Conservation (phyloP, 495 filamentous ascomycete genomes). For the Penicillium cosmopolitanum region DNA sequence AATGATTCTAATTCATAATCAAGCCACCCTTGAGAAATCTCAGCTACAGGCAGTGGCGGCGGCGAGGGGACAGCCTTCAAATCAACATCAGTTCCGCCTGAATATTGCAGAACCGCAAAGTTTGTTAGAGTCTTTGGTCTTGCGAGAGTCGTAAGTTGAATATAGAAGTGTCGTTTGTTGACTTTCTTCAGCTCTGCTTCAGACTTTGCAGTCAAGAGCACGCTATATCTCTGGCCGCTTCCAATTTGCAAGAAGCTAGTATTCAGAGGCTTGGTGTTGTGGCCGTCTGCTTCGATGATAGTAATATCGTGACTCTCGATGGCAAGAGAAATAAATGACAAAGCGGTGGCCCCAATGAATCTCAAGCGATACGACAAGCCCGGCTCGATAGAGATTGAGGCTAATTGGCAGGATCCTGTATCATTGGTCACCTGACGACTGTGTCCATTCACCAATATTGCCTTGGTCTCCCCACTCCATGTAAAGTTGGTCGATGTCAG, state of each 20-base stretch:
- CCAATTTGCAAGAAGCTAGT: slow-evolving; percentile 56
- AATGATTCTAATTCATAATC: slow-evolving; percentile 58
- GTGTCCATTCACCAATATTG: slow-evolving; percentile 53
- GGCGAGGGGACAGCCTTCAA: slow-evolving; percentile 23
- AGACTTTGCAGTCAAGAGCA: slow-evolving; percentile 51
- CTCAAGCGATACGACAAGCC: slow-evolving; percentile 61
- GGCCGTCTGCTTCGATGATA: slow-evolving; percentile 60
- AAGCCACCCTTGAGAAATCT: slow-evolving; percentile 47
- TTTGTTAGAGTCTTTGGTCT: slow-evolving; percentile 46
- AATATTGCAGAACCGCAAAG: slow-evolving; percentile 59
- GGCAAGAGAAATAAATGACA: slow-evolving; percentile 52
- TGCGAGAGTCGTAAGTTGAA: slow-evolving; percentile 57
- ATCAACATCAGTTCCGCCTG: slow-evolving; percentile 13
- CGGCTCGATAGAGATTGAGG: slow-evolving; percentile 57
- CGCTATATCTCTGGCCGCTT: slow-evolving; percentile 59
- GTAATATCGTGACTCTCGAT: slow-evolving; percentile 55
- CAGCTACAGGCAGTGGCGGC: slow-evolving; percentile 41
- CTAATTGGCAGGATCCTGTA: slow-evolving; percentile 46
- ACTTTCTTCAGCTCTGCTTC: slow-evolving; percentile 27
- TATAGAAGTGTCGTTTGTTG: slow-evolving; percentile 47
- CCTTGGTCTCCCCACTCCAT: slow-evolving; percentile 42
- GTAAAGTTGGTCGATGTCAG: slow-evolving; percentile 25
- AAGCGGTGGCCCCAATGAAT: slow-evolving; percentile 55
- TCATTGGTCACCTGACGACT: slow-evolving; percentile 34
- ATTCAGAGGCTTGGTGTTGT: slow-evolving; percentile 53